phyloP scores from a whole-genome alignment of 495 filamentous ascomycete species.

The Daldinia grandis region DNA sequence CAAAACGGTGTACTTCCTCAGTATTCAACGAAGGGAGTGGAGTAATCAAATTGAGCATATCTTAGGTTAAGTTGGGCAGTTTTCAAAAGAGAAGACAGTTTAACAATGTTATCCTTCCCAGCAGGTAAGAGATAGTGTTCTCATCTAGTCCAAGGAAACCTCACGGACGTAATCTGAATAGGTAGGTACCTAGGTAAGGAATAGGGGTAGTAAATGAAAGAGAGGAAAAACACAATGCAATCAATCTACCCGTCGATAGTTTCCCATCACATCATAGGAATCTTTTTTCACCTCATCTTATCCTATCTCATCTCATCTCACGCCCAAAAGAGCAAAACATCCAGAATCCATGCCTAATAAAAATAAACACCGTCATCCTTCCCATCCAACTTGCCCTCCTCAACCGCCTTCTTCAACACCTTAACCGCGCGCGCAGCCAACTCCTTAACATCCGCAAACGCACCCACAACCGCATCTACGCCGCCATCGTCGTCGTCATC shows the following conservation, averaged over 20 bases:
- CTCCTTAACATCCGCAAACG: not conserved
- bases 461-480: not conserved
- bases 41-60: not conserved
- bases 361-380: constrained; percentile 22
- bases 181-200: too few species aligned
- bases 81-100: not conserved
- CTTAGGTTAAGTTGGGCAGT: not conserved
- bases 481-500: too few species aligned
- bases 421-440: constrained; percentile 6
- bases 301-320: not conserved
- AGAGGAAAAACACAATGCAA: not conserved
- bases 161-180: not conserved
- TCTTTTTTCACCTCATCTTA: not conserved
- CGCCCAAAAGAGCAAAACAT: too few species aligned
- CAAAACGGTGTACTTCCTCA: not conserved
- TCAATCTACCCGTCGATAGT: not conserved
- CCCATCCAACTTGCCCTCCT: constrained; percentile 33
- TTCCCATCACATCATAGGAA: not conserved
- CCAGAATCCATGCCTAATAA: constrained; percentile 11
- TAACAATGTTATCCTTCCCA: not conserved
- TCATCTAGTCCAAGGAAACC: not conserved
- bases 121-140: not conserved
- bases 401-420: constrained; percentile 25
- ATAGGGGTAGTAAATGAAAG: not conserved
- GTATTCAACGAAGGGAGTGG: not conserved